Base-by-base conservation (phyloP, 2,329 filamentous ascomycete species). In the Paecilomyces niveus region DNA sequence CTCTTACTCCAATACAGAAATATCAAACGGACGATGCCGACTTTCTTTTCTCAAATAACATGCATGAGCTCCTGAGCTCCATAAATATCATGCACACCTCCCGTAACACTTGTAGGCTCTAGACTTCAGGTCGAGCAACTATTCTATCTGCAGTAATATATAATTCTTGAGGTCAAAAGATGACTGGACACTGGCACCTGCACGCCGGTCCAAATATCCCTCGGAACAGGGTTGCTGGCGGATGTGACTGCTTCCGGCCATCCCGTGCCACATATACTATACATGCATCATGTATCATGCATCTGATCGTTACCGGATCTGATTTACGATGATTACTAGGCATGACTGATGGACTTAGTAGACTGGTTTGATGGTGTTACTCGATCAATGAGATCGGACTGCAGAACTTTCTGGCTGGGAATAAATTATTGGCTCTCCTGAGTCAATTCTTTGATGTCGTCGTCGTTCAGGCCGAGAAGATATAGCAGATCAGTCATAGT, bases 401-500 rank as follows among this genome's bases (percentile, higher is more conserved):
- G 9, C n/a, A 45, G n/a, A 18, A n/a, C 39, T 45, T 39, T 21
- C 35, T 21, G 15, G 6, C 22, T 15, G 2, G 9, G 15, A 13
- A 22, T n/a, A 10, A 55, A 51, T 64, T 54, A 64, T 55, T 63
- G 54, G n/a, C 29, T 21, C 22, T 61, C 62, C n/a, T 58, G 57
- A 45, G 61, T 64, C 61, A 83, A 64, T 61, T 80, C 77, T 22
- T 76, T 69, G 58, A 82, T 75, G 62, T 84, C 82, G 54, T 78
- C 74, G 60, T 76, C 74, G 1, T 73, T 75, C 54, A 83, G 68
- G 2, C 84, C 84, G 31, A 87, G 73, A 26, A 87, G 69, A 70
- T 84, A 83, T 56, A 85, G 71, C 56, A 87, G 71, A 70, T 87
- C 83, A 53, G 80, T 70, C 70, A 87, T 74, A 60, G 75, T 83